phyloP scores from a whole-genome alignment of 2,329 filamentous ascomycete genomes.

The Domatiomyces globalis region DNA sequence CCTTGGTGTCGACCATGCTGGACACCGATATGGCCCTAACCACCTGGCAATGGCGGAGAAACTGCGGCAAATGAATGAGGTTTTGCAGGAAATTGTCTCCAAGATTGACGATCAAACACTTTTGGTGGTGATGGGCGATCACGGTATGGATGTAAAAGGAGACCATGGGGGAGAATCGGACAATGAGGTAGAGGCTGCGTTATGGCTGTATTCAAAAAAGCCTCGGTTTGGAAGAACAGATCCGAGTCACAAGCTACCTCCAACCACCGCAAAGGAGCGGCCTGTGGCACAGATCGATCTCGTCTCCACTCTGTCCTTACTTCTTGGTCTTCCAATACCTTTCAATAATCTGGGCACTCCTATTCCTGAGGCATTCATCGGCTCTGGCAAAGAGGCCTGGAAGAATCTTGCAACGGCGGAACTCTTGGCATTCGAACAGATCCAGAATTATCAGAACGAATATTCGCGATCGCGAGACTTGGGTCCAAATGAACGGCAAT shows the following conservation, averaged over 20 bases:
- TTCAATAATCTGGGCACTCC: conserved; percentile 91
- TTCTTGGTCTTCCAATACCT: conserved; percentile 82
- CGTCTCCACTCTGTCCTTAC: conserved; percentile 75
- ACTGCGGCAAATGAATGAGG: conserved; percentile 74
- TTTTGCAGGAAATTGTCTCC: conserved; percentile 57
- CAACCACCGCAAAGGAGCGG: conserved; percentile 59
- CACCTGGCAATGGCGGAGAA: conserved; percentile 87
- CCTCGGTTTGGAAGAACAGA: conserved; percentile 67
- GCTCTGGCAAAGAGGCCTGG: conserved; percentile 40
- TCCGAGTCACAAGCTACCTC: conserved; percentile 43
- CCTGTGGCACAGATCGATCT: conserved; percentile 82
- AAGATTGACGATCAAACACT: conserved; percentile 72
- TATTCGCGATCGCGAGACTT: conserved; percentile 43
- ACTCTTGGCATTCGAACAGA: conserved; percentile 66
- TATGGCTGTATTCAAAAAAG: conserved; percentile 97
- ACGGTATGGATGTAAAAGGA: conserved; percentile 94
- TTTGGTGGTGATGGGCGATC: conserved; percentile 94
- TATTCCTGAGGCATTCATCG: conserved; percentile 81
- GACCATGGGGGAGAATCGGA: conserved; percentile 98
- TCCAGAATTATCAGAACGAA: conserved; percentile 73
- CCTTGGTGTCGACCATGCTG: conserved; percentile 90
- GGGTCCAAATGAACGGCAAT: conserved; percentile 7
- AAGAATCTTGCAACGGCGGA: conserved; percentile 64
- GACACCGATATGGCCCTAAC: conserved; percentile 86
- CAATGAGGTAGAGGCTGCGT: conserved; percentile 80